Percentiles rank a stretch among this genome's conserved stretches.
These are phyloP conservation scores for Zea mays DNA, from an alignment of 176 grass and related monocot species.

Conservation along the genomic window DNA sequence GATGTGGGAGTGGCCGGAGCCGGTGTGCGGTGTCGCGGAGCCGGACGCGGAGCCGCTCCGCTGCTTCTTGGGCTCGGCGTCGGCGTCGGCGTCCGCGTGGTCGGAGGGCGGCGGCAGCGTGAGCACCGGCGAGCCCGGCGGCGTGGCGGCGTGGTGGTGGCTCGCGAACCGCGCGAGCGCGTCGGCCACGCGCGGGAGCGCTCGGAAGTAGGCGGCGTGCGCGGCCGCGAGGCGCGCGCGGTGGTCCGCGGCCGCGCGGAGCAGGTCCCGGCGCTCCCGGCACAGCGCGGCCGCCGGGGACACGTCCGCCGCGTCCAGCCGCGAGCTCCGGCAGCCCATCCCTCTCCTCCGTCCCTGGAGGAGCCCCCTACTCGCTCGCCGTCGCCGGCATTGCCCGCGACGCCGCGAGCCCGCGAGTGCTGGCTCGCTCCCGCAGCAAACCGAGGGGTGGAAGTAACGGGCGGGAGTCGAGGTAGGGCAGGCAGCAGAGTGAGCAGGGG, in stretches of 20 bases:
- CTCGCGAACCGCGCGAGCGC: slow-evolving; percentile 71
- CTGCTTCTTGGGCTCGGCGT: slow-evolving; percentile 41
- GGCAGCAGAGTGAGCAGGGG: neutral
- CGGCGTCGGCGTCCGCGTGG: slow-evolving; percentile 16
- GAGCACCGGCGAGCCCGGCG: slow-evolving; percentile 60
- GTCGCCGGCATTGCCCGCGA: neutral
- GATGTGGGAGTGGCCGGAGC: slow-evolving; percentile 52
- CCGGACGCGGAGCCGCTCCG: slow-evolving; percentile 40
- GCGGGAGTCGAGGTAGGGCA: slow-evolving; percentile 2
- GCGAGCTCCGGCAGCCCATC: slow-evolving; percentile 87
- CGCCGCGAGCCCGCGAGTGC: slow-evolving; percentile 16
- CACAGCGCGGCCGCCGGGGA: slow-evolving; percentile 63
- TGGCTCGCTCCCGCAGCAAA: neutral
- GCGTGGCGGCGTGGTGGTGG: slow-evolving; percentile 52
- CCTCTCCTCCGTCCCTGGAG: neutral
- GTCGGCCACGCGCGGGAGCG: slow-evolving; percentile 73
- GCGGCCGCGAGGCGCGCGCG: slow-evolving; percentile 62
- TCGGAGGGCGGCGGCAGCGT: slow-evolving; percentile 69
- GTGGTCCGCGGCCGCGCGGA: slow-evolving; percentile 49
- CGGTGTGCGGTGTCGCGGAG: slow-evolving; percentile 45
- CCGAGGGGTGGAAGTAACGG: neutral
- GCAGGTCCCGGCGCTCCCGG: slow-evolving; percentile 75
- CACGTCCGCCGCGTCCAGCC: slow-evolving; percentile 57
- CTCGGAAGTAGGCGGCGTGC: slow-evolving; percentile 76
- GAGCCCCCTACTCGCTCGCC: slow-evolving; percentile 7